Conservation (phyloP, 352 stramenopile species). For the Globisporangium spinosum region DNA sequence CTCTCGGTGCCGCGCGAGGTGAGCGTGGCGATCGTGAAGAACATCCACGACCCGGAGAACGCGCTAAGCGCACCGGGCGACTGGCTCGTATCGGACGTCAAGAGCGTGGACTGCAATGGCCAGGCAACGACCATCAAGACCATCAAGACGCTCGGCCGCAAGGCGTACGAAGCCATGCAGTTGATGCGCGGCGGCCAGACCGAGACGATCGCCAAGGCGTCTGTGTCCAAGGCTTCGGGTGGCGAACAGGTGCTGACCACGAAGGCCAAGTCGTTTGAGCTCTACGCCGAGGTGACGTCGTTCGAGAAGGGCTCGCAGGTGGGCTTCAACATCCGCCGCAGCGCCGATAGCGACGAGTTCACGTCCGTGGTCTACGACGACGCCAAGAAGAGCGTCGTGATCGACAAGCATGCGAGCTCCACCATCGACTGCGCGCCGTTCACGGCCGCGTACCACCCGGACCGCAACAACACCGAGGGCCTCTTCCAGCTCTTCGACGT, state of each 20-base stretch:
- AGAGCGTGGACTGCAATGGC: slow-evolving; percentile 27
- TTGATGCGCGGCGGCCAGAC: slow-evolving; percentile 42
- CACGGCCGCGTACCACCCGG: slow-evolving; percentile 31
- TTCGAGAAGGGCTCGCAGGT: slow-evolving; percentile 58
- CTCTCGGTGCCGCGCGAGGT: slow-evolving; percentile 55
- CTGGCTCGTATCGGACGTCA: slow-evolving; percentile 49
- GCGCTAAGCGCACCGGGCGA: slow-evolving; percentile 45
- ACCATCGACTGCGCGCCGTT: slow-evolving; percentile 44
- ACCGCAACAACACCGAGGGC: slow-evolving; percentile 32
- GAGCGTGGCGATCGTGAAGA: slow-evolving; percentile 40
- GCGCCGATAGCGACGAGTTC: slow-evolving; percentile 37
- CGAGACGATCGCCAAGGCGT: slow-evolving; percentile 27
- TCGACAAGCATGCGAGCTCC: slow-evolving; percentile 52
- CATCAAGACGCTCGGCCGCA: slow-evolving; percentile 58
- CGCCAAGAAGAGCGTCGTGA: slow-evolving; percentile 49
- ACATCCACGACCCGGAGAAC: slow-evolving; percentile 49
- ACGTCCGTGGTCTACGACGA: slow-evolving; percentile 69
- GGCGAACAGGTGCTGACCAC: slow-evolving; percentile 18
- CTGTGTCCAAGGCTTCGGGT: slow-evolving; percentile 21
- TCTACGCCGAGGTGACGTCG: slow-evolving; percentile 42
- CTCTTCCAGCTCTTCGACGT: slow-evolving; percentile 63
- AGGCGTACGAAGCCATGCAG: slow-evolving; percentile 44
- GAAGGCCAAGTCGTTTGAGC: slow-evolving; percentile 22
- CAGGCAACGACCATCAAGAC: slow-evolving; percentile 38
- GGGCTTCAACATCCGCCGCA: slow-evolving; percentile 55